Percentiles rank a stretch among this genome's conserved stretches.
Evolutionary conservation across 1,284 basidiomycete genomes (phyloP).

Genomic region (Phellinidium pouzarii): DNA sequence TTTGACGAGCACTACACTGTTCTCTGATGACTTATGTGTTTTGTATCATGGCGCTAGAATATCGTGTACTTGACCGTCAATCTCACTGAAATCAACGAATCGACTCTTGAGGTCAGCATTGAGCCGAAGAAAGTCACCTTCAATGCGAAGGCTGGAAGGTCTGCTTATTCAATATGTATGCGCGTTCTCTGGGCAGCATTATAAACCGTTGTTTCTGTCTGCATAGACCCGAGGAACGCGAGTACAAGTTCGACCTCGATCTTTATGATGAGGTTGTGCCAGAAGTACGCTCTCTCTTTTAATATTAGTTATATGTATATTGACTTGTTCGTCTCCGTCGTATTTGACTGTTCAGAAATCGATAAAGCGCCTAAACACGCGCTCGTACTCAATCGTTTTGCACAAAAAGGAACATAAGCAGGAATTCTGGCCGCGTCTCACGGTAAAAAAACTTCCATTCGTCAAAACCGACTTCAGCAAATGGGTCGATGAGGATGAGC

Average conservation of each 20-base stretch:
- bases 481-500: conserved; percentile 96
- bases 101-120: conserved; percentile 57
- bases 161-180: conserved; percentile 27
- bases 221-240: conserved; percentile 37
- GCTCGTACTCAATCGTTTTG: conserved; percentile 60
- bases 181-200: conserved; percentile 5
- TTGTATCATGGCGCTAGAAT: conserved; percentile 48
- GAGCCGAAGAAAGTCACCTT: conserved; percentile 61
- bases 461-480: conserved; percentile 89
- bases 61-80: conserved; percentile 80
- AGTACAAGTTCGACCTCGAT: conserved; percentile 69
- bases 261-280: conserved; percentile 69
- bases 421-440: conserved; percentile 88
- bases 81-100: conserved; percentile 69
- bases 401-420: conserved; percentile 72
- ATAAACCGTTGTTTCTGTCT: neutral
- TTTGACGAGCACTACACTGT: neutral
- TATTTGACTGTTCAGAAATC: conserved; percentile 54
- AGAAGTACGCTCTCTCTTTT: conserved; percentile 43
- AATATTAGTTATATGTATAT: neutral
- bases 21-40: neutral
- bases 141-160: conserved; percentile 69
- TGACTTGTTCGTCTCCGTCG: conserved; percentile 1
- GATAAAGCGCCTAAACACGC: conserved; percentile 53
- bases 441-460: conserved; percentile 77